Evolutionary conservation across 768 basidiomycete genomes (phyloP).

Genomic region (Tricholoma furcatifolium): DNA sequence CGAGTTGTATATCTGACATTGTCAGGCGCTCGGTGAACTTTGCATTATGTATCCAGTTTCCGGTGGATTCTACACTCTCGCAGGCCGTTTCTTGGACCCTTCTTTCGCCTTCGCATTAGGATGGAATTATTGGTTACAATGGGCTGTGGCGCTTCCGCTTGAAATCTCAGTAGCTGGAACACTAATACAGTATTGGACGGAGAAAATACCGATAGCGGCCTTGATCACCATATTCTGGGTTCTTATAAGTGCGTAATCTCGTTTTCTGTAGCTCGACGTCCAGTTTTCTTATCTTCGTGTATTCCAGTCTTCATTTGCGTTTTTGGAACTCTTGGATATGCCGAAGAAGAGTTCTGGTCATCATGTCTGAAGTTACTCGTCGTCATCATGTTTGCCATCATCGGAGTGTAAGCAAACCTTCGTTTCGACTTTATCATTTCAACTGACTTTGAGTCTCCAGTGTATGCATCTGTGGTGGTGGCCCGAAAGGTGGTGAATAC

Average conservation of each 20-base stretch:
- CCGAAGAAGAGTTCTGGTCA: conserved; percentile 52
- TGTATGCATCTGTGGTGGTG: conserved; percentile 41
- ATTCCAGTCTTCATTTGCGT: conserved; percentile 34
- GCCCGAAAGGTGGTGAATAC: conserved; percentile 34
- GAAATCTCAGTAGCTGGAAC: conserved; percentile 45
- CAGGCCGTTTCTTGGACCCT: conserved; percentile 45
- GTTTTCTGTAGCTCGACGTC: background rate
- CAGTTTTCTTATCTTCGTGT: background rate
- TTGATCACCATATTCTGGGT: conserved; percentile 48
- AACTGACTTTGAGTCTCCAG: conserved; percentile 18
- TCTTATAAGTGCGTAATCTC: conserved; percentile 30
- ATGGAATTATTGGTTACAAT: conserved; percentile 49
- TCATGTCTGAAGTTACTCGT: conserved; percentile 45
- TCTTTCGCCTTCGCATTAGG: conserved; percentile 49
- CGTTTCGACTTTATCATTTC: background rate
- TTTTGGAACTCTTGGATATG: conserved; percentile 46
- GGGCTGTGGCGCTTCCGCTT: conserved; percentile 42
- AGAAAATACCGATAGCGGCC: conserved; percentile 35
- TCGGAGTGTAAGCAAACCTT: conserved; percentile 34
- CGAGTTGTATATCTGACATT: background rate
- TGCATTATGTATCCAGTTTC: conserved; percentile 47
- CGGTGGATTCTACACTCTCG: conserved; percentile 48
- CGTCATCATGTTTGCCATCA: conserved; percentile 45
- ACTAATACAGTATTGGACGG: conserved; percentile 44
- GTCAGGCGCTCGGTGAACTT: conserved; percentile 48